phyloP scores from a whole-genome alignment of 2,329 filamentous ascomycete genomes.

The Parafenestella ontariensis region DNA sequence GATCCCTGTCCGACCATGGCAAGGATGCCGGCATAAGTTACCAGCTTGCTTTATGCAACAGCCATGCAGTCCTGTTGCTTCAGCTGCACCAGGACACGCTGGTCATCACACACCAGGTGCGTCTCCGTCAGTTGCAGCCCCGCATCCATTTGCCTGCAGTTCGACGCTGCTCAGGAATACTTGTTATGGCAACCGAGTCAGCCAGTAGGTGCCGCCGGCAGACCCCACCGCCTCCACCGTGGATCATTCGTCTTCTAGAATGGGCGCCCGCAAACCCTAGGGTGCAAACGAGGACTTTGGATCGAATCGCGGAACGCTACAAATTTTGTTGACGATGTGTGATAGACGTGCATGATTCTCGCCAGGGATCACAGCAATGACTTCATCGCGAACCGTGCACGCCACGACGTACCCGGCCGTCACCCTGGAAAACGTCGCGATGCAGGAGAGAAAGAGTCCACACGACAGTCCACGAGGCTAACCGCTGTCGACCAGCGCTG shows the following conservation, averaged over 20 bases:
- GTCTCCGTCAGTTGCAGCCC: slow-evolving; percentile 17
- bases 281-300: slow-evolving; percentile 4
- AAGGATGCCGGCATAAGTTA: slow-evolving; percentile 19
- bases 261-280: slow-evolving; percentile 7
- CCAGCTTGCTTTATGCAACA: slow-evolving; percentile 20
- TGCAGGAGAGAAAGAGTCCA: neutral
- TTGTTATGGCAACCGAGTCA: neutral
- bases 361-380: slow-evolving; percentile 12
- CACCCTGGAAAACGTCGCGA: slow-evolving; percentile 6
- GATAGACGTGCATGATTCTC: slow-evolving; percentile 34
- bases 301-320: slow-evolving; percentile 12
- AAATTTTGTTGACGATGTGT: slow-evolving; percentile 22
- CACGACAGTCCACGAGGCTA: slow-evolving; percentile 1
- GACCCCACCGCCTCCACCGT: slow-evolving; percentile 3
- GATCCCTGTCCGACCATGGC: slow-evolving; percentile 11
- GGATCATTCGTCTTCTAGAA: slow-evolving; percentile 2
- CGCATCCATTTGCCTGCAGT: slow-evolving; percentile 6
- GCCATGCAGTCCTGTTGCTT: slow-evolving; percentile 15
- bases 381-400: slow-evolving; percentile 14
- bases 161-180: slow-evolving; percentile 1
- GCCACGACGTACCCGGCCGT: slow-evolving; percentile 14
- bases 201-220: slow-evolving; percentile 1
- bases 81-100: slow-evolving; percentile 24
- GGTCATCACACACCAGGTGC: slow-evolving; percentile 18
- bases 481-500: neutral